Percentiles rank a stretch among this genome's conserved stretches.
Conservation (phyloP, 305 asterid genomes). For the Fraxinus xanthoxyloides region DNA sequence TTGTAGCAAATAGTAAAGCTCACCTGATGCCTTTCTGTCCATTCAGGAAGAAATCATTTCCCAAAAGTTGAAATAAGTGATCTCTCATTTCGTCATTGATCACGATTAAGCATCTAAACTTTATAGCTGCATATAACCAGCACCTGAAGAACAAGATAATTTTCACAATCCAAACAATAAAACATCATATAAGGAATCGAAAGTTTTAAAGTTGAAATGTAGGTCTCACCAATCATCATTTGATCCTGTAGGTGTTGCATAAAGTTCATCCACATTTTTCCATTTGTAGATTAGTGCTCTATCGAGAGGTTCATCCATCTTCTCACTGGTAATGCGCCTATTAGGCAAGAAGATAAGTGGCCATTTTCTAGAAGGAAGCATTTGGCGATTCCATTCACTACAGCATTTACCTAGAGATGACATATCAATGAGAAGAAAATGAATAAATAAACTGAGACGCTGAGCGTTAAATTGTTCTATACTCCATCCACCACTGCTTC, state of each 20-base stretch:
- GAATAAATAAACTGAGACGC: not conserved
- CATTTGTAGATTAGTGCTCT: constrained; percentile 60
- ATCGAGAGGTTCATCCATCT: constrained; percentile 66
- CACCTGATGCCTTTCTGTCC: constrained; percentile 98
- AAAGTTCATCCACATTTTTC: constrained; percentile 71
- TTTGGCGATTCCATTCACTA: constrained; percentile 81
- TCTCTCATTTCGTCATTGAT: constrained; percentile 95
- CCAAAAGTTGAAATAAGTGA: constrained; percentile 81
- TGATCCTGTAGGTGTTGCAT: constrained; percentile 94
- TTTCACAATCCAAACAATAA: constrained; percentile 16
- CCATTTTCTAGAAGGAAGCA: constrained; percentile 82
- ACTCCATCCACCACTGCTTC: constrained; percentile 87
- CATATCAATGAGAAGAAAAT: constrained; percentile 16
- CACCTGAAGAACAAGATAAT: constrained; percentile 53
- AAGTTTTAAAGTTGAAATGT: not conserved
- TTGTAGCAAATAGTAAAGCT: no score
- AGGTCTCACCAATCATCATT: constrained; percentile 83
- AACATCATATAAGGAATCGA: not conserved
- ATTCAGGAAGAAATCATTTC: constrained; percentile 83
- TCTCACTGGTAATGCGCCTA: constrained; percentile 66
- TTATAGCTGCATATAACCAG: constrained; percentile 95
- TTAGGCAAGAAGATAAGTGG: constrained; percentile 76
- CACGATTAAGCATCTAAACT: constrained; percentile 61
- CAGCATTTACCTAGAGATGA: constrained; percentile 57
- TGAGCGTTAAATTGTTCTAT: not conserved